A percentile compares a stretch with the other conserved stretches of the same genome.
Evolutionary conservation across 139 green algal genomes (phyloP).

Genomic region (Closterium sp.): DNA sequence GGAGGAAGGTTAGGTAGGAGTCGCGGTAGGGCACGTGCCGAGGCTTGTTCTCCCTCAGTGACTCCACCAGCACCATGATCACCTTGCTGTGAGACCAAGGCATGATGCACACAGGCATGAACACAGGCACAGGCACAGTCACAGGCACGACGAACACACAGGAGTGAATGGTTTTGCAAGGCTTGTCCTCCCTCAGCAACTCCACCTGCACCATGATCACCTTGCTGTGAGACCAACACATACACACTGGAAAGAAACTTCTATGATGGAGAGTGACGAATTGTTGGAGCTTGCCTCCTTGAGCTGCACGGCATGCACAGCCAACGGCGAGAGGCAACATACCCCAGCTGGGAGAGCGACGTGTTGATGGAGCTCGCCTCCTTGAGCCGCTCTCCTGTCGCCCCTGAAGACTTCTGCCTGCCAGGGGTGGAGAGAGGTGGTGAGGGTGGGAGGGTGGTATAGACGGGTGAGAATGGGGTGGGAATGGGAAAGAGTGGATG

Average conservation of each 20-base stretch:
- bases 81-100: not conserved
- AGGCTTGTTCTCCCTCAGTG: slow-evolving; percentile 21
- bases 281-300: too few relatives aligned
- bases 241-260: too few relatives aligned
- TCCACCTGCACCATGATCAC: slow-evolving; percentile 34
- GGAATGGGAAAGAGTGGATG: too few relatives aligned
- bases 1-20: slow-evolving; percentile 17
- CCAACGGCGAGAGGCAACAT: too few relatives aligned
- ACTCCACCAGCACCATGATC: slow-evolving; percentile 28
- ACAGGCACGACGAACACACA: too few relatives aligned
- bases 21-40: slow-evolving; percentile 22
- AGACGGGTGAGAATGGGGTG: too few relatives aligned
- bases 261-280: too few relatives aligned
- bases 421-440: not conserved
- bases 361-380: slow-evolving; percentile 79
- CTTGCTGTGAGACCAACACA: not conserved
- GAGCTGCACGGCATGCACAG: too few relatives aligned
- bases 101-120: too few relatives aligned
- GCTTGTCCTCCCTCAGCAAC: slow-evolving; percentile 13
- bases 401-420: slow-evolving; percentile 47
- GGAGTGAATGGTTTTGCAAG: too few relatives aligned
- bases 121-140: too few relatives aligned
- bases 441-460: too few relatives aligned
- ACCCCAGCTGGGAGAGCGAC: slow-evolving; percentile 78
- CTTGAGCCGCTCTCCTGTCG: slow-evolving; percentile 43